Conservation (phyloP, 106 monocot genomes). For the Dendrobium huoshanense region DNA sequence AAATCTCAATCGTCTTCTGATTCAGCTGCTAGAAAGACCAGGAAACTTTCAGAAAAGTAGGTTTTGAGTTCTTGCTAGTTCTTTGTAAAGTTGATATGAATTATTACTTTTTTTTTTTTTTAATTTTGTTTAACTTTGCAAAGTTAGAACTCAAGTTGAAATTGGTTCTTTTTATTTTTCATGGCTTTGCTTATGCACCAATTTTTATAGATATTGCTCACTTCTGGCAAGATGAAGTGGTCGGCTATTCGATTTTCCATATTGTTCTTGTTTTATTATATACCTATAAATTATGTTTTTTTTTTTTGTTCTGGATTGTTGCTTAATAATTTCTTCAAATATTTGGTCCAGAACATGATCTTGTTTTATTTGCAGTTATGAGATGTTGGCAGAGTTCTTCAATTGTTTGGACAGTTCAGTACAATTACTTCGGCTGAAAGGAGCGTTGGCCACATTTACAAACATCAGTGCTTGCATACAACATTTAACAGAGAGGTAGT, state of each 20-base stretch:
- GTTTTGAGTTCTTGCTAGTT: not conserved
- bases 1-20: not conserved
- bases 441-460: slow-evolving; percentile 30
- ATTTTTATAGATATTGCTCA: not conserved
- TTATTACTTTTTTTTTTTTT: not conserved
- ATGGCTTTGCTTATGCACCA: not conserved
- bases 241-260: not conserved
- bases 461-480: slow-evolving; percentile 48
- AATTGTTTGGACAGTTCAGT: slow-evolving; percentile 56
- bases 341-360: too few relatives aligned
- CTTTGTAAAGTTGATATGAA: not conserved
- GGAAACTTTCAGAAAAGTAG: slow-evolving; percentile 56
- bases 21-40: slow-evolving; percentile 2
- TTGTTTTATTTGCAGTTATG: slow-evolving; percentile 30
- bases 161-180: not conserved
- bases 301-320: not conserved
- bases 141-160: not conserved
- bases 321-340: not conserved
- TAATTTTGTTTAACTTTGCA: not conserved
- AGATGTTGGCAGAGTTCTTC: slow-evolving; percentile 56
- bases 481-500: slow-evolving; percentile 41
- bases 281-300: not conserved
- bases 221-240: not conserved
- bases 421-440: slow-evolving; percentile 45
- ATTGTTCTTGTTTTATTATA: not conserved